Percentiles rank a stretch among this genome's conserved stretches.
These are phyloP conservation scores for Annulohypoxylon nitens DNA, from an alignment of 495 filamentous ascomycete genomes.

Conservation along the genomic window DNA sequence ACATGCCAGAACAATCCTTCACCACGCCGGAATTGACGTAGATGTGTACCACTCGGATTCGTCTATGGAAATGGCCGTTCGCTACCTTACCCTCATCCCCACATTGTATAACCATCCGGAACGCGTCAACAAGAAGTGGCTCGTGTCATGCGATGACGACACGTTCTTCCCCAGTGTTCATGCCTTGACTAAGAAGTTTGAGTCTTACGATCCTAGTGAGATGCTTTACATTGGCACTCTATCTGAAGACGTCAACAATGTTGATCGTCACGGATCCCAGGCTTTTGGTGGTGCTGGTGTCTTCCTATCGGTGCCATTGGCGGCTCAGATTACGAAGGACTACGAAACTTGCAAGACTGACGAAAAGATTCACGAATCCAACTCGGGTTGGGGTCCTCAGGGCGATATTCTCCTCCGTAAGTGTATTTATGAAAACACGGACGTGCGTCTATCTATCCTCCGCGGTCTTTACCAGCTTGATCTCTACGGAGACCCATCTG, in stretches of 20 bases:
- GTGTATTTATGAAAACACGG: constrained; percentile 75
- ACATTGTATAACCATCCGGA: constrained; percentile 65
- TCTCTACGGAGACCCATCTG: constrained; percentile 73
- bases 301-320: constrained; percentile 74
- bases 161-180: constrained; percentile 79
- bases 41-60: constrained; percentile 72
- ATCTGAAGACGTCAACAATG: constrained; percentile 77
- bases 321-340: constrained; percentile 69
- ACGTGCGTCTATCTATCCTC: constrained; percentile 70
- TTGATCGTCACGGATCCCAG: constrained; percentile 75
- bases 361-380: constrained; percentile 63
- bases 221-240: constrained; percentile 76
- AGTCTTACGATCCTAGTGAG: constrained; percentile 66
- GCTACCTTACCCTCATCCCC: constrained; percentile 67
- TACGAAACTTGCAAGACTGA: constrained; percentile 67
- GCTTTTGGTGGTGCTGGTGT: constrained; percentile 81
- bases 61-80: constrained; percentile 71
- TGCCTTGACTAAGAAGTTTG: constrained; percentile 64
- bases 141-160: constrained; percentile 79
- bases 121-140: constrained; percentile 70
- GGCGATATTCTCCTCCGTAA: constrained; percentile 76
- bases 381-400: constrained; percentile 67
- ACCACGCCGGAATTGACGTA: constrained; percentile 70
- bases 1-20: constrained; percentile 55
- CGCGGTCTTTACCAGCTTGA: constrained; percentile 76